phyloP scores from a whole-genome alignment of 345 rosid species.

The Euphorbia lathyris region DNA sequence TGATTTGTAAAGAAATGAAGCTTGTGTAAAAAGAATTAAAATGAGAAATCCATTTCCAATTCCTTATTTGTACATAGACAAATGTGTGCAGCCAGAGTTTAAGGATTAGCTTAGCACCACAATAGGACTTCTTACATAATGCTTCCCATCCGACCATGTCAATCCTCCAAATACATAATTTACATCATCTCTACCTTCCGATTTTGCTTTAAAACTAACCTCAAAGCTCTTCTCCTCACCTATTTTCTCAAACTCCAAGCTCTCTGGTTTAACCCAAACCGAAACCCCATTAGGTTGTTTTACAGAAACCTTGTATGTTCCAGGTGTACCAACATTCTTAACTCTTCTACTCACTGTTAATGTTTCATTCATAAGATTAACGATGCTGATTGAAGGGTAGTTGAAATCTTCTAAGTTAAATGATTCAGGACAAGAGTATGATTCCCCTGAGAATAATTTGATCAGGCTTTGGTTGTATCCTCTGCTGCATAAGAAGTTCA shows the following conservation, averaged over 20 bases:
- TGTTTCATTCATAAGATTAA: conserved; percentile 13
- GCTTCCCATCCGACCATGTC: conserved; percentile 50
- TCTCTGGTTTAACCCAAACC: conserved; percentile 30
- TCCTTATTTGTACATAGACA: conserved; percentile 9
- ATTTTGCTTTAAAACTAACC: conserved; percentile 22
- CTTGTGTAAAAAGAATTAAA: not conserved
- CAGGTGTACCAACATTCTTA: conserved; percentile 49
- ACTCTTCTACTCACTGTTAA: conserved; percentile 29
- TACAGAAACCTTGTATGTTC: conserved; percentile 25
- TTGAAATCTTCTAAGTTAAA: conserved; percentile 34
- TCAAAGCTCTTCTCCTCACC: conserved; percentile 45
- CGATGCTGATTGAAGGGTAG: conserved; percentile 53
- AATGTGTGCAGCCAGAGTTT: not conserved
- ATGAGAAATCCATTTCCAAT: not conserved
- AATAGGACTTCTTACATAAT: conserved; percentile 43
- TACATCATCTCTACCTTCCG: not conserved
- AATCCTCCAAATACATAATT: conserved; percentile 38
- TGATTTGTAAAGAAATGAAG: not conserved
- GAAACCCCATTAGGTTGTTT: conserved; percentile 32
- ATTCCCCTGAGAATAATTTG: conserved; percentile 7
- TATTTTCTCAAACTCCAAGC: conserved; percentile 26
- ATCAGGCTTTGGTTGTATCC: conserved; percentile 32
- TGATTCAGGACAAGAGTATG: conserved; percentile 30
- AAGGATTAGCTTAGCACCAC: not conserved
- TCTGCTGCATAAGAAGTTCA: conserved; percentile 40